Base-by-base conservation (phyloP, 495 filamentous ascomycete genomes). In the Talaromyces trachyspermus region DNA sequence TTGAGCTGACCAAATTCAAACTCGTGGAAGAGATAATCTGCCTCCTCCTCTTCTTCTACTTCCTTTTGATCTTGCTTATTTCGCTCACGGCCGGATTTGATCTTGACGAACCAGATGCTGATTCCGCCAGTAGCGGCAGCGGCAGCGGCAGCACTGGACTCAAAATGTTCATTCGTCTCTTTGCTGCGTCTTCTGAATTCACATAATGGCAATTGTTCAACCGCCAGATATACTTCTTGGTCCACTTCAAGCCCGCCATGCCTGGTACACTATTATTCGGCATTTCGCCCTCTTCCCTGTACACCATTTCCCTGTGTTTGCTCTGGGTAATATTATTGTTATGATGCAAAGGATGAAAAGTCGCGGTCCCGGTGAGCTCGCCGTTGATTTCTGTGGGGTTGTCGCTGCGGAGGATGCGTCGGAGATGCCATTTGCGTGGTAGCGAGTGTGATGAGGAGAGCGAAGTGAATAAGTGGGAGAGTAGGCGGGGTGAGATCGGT, bases 171-270 rank as follows among this genome's bases (percentile, higher is more conserved):
- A n/a, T n/a, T n/a, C 25, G 1, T 30, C 43, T 30, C 30, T 25
- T 15, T 30, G 23, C 14, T 45, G 15, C 9, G 7, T 15, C 14
- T 23, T 15, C 17, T 43, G 8, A 22, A 8, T 43, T 43, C 12
- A 6, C 2, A 20, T 18, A 14, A 5, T 42, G 4, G 15, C 30
- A 46, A n/a, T 57, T 57, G n/a, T 42, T 52, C 15, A 65, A 41
- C 0, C 68, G 64, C 70, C 70, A 73, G 41, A 73, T 70, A 30
- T 73, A 73, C 46, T 69, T 70, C 51, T 73, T 73, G 4, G 62
- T 66, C 64, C 65, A 73, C 9, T 57, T 65, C 9, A 71, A 48
- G 0, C 65, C 63, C 2, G 55, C 37, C 35, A 55, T 54, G 1
- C 48, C 48, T 9, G 25, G 17, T 3, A 45, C 48, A 9, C 49